Conservation (phyloP, 768 basidiomycete species). For the Serendipita vermifera region DNA sequence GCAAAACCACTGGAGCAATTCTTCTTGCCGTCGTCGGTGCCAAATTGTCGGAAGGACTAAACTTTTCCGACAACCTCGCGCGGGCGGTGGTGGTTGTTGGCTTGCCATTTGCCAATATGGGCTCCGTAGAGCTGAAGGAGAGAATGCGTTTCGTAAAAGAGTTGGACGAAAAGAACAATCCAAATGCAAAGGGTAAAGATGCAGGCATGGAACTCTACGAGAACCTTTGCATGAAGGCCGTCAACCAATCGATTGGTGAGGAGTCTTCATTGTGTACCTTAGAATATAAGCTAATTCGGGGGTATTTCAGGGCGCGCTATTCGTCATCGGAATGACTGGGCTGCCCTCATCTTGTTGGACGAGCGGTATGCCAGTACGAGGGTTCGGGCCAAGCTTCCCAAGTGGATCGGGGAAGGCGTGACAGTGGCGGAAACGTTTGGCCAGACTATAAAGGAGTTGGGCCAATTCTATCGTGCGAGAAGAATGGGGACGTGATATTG, state of each 20-base stretch:
- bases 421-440: conserved; percentile 53
- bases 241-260: conserved; percentile 94
- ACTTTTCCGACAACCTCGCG: conserved; percentile 63
- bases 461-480: conserved; percentile 51
- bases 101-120: conserved; percentile 83
- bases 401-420: conserved; percentile 68
- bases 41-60: conserved; percentile 87
- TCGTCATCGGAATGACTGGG: conserved; percentile 84
- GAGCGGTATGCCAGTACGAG: conserved; percentile 56
- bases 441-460: conserved; percentile 53
- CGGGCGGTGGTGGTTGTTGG: conserved; percentile 80
- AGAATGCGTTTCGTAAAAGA: conserved; percentile 77
- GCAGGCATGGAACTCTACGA: conserved; percentile 77
- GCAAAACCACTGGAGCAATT: conserved; percentile 45
- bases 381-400: conserved; percentile 71
- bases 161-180: conserved; percentile 33
- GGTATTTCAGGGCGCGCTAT: conserved; percentile 66
- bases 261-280: neutral
- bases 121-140: conserved; percentile 83
- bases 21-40: conserved; percentile 93
- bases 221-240: conserved; percentile 84
- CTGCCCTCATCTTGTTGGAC: conserved; percentile 78
- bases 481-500: conserved; percentile 18
- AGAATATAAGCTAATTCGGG: no score
- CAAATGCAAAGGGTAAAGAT: conserved; percentile 32